Conservation (phyloP, 2,329 filamentous ascomycete species). For the Aspergillus sp. region DNA sequence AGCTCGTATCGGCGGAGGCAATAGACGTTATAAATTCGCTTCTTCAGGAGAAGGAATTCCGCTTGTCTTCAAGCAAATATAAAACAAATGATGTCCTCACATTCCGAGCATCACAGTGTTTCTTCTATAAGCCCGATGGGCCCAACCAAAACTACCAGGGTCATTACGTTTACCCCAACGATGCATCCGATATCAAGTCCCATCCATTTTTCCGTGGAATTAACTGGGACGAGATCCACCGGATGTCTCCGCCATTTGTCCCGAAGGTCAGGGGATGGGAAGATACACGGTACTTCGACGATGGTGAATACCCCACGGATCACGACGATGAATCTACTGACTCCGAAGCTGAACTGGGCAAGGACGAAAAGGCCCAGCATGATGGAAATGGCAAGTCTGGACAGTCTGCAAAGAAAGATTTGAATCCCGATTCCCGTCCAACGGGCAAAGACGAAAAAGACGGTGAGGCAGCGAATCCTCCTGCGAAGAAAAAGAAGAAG, state of each 20-base stretch:
- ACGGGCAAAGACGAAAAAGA: constrained; percentile 22
- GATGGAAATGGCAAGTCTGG: not conserved
- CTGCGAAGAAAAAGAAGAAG: constrained; percentile 33
- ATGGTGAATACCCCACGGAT: constrained; percentile 57
- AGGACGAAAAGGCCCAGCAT: constrained; percentile 4
- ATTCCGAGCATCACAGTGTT: constrained; percentile 29
- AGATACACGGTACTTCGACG: constrained; percentile 89
- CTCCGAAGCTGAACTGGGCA: constrained; percentile 12
- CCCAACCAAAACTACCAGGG: constrained; percentile 46
- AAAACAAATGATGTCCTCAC: constrained; percentile 59
- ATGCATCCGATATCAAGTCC: constrained; percentile 83
- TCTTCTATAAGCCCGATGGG: constrained; percentile 31
- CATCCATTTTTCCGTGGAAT: constrained; percentile 84
- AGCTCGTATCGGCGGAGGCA: constrained; percentile 66
- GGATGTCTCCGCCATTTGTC: constrained; percentile 72
- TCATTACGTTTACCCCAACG: constrained; percentile 75
- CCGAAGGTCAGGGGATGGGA: constrained; percentile 68
- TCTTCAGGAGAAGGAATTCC: constrained; percentile 70
- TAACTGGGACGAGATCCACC: constrained; percentile 73
- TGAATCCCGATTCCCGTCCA: not conserved
- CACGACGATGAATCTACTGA: constrained; percentile 14
- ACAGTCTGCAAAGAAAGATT: constrained; percentile 20
- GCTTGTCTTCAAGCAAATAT: constrained; percentile 76
- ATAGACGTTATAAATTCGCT: constrained; percentile 73
- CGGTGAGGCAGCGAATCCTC: constrained; percentile 40